Conservation (phyloP, 164 flowering plant genomes). For the Akebia trifoliata region DNA sequence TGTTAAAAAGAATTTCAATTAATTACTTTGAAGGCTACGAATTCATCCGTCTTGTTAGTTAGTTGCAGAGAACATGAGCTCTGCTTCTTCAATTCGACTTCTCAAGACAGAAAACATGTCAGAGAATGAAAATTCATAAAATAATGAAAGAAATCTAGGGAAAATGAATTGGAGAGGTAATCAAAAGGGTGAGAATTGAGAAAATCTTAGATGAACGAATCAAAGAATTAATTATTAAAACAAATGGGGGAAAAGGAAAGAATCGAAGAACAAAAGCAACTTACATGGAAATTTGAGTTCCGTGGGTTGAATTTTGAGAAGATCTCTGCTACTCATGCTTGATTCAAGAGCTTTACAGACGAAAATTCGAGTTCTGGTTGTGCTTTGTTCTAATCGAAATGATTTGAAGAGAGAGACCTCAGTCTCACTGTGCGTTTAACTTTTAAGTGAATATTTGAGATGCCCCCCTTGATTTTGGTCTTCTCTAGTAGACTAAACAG, state of each 20-base stretch:
- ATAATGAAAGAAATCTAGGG: too few species aligned
- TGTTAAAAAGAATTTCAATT: neutral
- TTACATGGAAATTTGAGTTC: slow-evolving; percentile 39
- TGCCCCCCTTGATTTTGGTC: too few species aligned
- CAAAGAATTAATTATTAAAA: too few species aligned
- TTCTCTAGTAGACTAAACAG: too few species aligned
- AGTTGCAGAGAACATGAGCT: slow-evolving; percentile 79
- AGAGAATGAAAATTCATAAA: too few species aligned
- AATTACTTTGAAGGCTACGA: slow-evolving; percentile 81
- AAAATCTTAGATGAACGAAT: too few species aligned
- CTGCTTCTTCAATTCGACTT: slow-evolving; percentile 89
- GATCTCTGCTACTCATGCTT: slow-evolving; percentile 32
- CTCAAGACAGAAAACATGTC: neutral
- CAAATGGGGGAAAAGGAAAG: neutral
- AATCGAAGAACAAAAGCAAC: neutral
- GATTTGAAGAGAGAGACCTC: slow-evolving; percentile 1
- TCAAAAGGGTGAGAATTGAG: too few species aligned
- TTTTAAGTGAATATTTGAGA: too few species aligned
- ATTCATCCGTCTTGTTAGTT: slow-evolving; percentile 65
- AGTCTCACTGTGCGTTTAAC: too few species aligned
- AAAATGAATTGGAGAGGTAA: too few species aligned
- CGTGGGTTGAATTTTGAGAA: slow-evolving; percentile 29
- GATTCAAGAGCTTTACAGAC: neutral
- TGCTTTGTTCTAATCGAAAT: neutral
- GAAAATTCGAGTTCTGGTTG: neutral